Conservation (phyloP, 192 early-diverging fungal genomes). For the Chytriomyces hyalinus region DNA sequence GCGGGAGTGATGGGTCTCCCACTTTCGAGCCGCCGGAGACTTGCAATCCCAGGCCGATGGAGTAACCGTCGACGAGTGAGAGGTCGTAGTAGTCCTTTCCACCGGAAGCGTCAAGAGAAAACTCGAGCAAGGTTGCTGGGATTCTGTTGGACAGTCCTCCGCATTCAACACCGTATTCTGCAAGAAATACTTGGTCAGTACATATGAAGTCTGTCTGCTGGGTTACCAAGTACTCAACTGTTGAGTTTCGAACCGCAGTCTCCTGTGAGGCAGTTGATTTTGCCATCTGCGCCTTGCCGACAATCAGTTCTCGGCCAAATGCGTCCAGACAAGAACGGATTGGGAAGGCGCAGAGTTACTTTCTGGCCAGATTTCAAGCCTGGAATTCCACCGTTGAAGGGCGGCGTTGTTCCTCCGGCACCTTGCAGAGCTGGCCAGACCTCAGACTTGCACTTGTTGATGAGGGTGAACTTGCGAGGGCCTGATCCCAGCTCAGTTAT, state of each 20-base stretch:
- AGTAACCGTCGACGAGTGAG: slow-evolving; percentile 42
- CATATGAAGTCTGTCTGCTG: background rate
- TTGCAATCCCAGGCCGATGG: slow-evolving; percentile 34
- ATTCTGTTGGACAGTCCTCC: slow-evolving; percentile 32
- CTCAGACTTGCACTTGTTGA: slow-evolving; percentile 34
- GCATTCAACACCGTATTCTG: slow-evolving; percentile 37
- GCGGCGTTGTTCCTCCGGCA: background rate
- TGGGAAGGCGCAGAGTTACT: background rate
- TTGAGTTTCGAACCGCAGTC: slow-evolving; percentile 34
- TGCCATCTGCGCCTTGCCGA: slow-evolving; percentile 4
- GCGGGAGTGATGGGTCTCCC: slow-evolving; percentile 18
- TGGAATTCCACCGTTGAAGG: slow-evolving; percentile 33
- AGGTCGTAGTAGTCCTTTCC: slow-evolving; percentile 45
- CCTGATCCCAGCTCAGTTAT: slow-evolving; percentile 4
- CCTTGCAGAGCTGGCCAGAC: slow-evolving; percentile 39
- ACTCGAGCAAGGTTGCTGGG: slow-evolving; percentile 44
- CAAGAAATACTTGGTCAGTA: background rate
- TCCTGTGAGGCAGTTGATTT: slow-evolving; percentile 35
- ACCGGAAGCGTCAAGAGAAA: slow-evolving; percentile 37
- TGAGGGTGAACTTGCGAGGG: background rate
- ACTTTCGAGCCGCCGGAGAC: slow-evolving; percentile 28
- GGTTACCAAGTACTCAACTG: background rate
- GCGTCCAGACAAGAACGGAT: slow-evolving; percentile 24
- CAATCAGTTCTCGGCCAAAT: slow-evolving; percentile 40
- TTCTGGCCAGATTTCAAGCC: slow-evolving; percentile 9